Conservation (phyloP, 1,139 yeast species). For the Geotrichum candidum region DNA sequence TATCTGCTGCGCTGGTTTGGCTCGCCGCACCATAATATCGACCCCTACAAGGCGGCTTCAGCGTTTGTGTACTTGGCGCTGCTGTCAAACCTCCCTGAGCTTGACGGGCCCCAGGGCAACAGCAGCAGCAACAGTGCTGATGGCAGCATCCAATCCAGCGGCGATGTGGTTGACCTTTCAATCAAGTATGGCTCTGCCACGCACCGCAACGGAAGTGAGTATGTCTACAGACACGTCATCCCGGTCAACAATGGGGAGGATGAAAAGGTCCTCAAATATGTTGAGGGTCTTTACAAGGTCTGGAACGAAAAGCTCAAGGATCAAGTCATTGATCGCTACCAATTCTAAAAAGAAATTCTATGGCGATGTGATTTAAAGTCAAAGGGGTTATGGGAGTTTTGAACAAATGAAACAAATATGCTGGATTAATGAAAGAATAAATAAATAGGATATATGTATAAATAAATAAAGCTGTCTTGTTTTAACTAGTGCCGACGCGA, state of each 20-base stretch:
- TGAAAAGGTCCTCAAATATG: constrained; percentile 55
- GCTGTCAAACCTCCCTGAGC: constrained; percentile 34
- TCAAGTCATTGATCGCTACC: constrained; percentile 49
- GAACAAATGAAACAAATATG: neutral
- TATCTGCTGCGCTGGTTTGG: constrained; percentile 80
- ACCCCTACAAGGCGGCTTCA: constrained; percentile 84
- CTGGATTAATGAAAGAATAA: neutral
- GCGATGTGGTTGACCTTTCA: constrained; percentile 42
- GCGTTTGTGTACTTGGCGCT: constrained; percentile 64
- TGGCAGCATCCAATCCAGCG: constrained; percentile 24
- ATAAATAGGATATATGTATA: neutral
- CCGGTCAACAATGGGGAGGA: constrained; percentile 48
- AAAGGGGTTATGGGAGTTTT: neutral
- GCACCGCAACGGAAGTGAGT: constrained; percentile 57
- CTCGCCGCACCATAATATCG: constrained; percentile 80
- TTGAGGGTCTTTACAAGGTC: constrained; percentile 48
- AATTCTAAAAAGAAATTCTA: constrained; percentile 17
- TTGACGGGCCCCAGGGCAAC: neutral
- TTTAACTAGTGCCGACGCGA: constrained; percentile 9
- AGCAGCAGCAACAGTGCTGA: neutral
- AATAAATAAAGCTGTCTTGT: constrained; percentile 1
- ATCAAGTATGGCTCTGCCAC: constrained; percentile 74
- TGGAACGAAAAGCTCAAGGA: constrained; percentile 69
- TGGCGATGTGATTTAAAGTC: neutral
- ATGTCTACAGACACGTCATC: constrained; percentile 48